phyloP scores from a whole-genome alignment of 176 grass and related monocot genomes.

The Oryza australiensis region DNA sequence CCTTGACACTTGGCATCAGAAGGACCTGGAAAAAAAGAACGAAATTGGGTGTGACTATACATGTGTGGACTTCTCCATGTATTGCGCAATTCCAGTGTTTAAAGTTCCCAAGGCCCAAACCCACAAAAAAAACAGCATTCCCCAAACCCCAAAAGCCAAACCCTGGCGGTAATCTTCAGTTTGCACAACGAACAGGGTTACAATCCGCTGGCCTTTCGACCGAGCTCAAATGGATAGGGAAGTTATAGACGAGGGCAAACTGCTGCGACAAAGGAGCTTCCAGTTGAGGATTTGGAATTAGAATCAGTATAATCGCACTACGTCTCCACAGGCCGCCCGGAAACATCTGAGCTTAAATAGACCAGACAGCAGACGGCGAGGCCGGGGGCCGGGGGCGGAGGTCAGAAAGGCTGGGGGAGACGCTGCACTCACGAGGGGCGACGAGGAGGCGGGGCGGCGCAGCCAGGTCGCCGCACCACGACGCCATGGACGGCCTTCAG shows the following conservation, averaged over 20 bases:
- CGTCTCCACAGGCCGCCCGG: neutral
- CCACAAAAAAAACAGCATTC: too few species aligned
- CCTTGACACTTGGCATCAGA: conserved; percentile 44
- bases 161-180: neutral
- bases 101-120: neutral
- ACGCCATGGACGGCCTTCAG: neutral
- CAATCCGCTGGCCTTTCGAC: neutral
- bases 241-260: neutral
- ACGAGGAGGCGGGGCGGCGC: conserved; percentile 47
- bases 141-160: too few species aligned
- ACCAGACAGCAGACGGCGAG: neutral
- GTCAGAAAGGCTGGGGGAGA: neutral
- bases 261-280: neutral
- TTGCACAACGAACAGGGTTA: neutral
- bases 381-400: neutral
- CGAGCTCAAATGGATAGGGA: neutral
- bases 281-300: neutral
- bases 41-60: conserved; percentile 9
- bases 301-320: neutral
- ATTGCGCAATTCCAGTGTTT: neutral
- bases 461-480: conserved; percentile 44
- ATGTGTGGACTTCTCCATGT: neutral
- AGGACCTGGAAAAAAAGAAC: conserved; percentile 41
- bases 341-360: neutral
- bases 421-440: conserved; percentile 35